These are phyloP conservation scores for Cordia subcordata DNA, from an alignment of 257 asterid species.

Conservation along the genomic window DNA sequence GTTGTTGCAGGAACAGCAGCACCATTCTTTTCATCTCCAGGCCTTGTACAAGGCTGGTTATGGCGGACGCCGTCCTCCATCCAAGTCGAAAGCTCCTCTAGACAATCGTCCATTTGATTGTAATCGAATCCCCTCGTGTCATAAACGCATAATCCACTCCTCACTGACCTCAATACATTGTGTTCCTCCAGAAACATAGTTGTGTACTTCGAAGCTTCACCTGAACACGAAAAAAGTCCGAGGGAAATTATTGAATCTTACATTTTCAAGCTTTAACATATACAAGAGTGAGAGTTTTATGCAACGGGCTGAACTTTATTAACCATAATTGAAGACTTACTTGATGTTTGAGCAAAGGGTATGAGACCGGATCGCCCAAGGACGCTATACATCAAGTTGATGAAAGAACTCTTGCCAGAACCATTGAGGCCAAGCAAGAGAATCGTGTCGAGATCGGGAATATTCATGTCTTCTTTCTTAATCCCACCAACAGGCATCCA, in stretches of 20 bases:
- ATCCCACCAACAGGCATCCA: constrained; percentile 72
- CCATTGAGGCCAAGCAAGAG: constrained; percentile 36
- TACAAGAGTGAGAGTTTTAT: too few relatives aligned
- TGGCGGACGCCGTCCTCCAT: constrained; percentile 52
- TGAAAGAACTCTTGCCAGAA: constrained; percentile 58
- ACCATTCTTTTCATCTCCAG: constrained; percentile 24
- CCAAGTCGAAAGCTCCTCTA: constrained; percentile 55
- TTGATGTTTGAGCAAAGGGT: constrained; percentile 75
- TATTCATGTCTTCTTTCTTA: constrained; percentile 51
- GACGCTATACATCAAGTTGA: constrained; percentile 65
- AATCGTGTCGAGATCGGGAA: constrained; percentile 41
- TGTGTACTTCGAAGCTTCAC: constrained; percentile 40
- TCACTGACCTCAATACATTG: constrained; percentile 57
- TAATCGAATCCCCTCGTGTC: constrained; percentile 60
- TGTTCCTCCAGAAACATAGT: constrained; percentile 67
- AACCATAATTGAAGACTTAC: constrained; percentile 15
- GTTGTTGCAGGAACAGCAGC: background rate
- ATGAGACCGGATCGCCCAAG: constrained; percentile 67
- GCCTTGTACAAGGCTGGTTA: constrained; percentile 50
- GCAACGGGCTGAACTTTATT: too few relatives aligned
- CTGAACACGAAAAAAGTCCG: constrained; percentile 16
- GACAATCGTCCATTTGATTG: constrained; percentile 30
- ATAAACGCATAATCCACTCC: constrained; percentile 59
- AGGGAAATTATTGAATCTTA: too few relatives aligned
- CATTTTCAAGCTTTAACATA: too few relatives aligned